Evolutionary conservation across 345 rosid genomes (phyloP).

Genomic region (Jatropha curcas): DNA sequence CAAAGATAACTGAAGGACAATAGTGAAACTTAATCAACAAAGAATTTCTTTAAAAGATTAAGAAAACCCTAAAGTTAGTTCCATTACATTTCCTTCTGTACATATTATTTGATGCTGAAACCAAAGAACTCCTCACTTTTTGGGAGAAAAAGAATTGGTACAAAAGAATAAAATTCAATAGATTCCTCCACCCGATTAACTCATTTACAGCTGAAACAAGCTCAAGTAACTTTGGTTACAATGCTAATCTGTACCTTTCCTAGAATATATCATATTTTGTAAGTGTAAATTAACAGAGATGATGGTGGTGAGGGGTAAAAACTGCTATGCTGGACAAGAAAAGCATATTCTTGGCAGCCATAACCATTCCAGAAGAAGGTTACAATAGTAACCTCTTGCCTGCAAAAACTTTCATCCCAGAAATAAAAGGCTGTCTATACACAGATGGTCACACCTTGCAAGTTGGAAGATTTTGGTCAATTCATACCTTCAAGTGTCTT

Average conservation of each 20-base stretch:
- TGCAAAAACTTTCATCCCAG: constrained; percentile 19
- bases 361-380: constrained; percentile 2
- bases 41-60: background rate
- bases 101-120: constrained; percentile 4
- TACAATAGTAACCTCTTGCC: background rate
- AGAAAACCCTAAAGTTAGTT: constrained; percentile 8
- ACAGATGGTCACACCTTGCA: constrained; percentile 22
- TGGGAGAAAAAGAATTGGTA: constrained; percentile 8
- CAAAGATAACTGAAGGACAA: background rate
- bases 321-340: background rate
- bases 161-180: constrained; percentile 28
- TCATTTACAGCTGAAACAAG: constrained; percentile 37
- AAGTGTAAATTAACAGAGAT: constrained; percentile 22
- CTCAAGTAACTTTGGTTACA: constrained; percentile 15
- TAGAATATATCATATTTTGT: constrained; percentile 16
- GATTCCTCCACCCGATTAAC: constrained; percentile 18
- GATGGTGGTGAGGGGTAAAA: constrained; percentile 15
- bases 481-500: constrained; percentile 54
- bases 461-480: constrained; percentile 21
- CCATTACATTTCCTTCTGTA: constrained; percentile 14
- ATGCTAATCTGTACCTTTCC: constrained; percentile 25
- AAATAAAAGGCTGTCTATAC: constrained; percentile 20
- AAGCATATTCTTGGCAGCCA: background rate
- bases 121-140: background rate
- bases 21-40: background rate